phyloP scores from a whole-genome alignment of 768 basidiomycete species.

The Asterophora lycoperdoides region DNA sequence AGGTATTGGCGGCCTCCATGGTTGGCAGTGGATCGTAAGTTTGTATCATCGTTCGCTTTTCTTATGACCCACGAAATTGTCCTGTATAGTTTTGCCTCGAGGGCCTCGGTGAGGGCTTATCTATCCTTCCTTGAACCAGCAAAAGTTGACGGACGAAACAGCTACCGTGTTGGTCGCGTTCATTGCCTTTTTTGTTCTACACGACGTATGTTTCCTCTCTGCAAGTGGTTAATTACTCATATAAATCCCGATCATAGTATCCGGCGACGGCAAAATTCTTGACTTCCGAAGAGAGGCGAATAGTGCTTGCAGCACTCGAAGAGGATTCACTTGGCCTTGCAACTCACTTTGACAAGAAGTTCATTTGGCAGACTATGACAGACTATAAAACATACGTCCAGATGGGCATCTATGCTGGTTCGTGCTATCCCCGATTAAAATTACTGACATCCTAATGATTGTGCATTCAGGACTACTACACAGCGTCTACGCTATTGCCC shows the following conservation, averaged over 20 bases:
- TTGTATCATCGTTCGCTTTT: neutral
- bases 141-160: neutral
- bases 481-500: constrained; percentile 40
- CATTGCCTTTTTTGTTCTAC: constrained; percentile 46
- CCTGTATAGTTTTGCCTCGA: constrained; percentile 46
- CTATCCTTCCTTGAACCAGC: neutral
- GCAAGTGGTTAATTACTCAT: too few relatives aligned
- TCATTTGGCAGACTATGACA: constrained; percentile 44
- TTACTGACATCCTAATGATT: neutral
- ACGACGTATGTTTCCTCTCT: constrained; percentile 42
- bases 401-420: constrained; percentile 41
- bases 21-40: constrained; percentile 50
- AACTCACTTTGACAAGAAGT: constrained; percentile 40
- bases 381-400: constrained; percentile 44
- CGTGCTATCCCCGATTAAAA: neutral
- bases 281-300: constrained; percentile 37
- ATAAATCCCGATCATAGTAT: constrained; percentile 34
- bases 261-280: constrained; percentile 57
- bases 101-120: constrained; percentile 27
- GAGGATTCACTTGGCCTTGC: constrained; percentile 42
- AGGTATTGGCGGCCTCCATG: constrained; percentile 32
- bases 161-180: constrained; percentile 36
- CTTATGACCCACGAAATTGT: neutral
- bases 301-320: constrained; percentile 37
- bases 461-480: constrained; percentile 30